Conservation (phyloP, 345 rosid genomes). For the Salix arbutifolia region DNA sequence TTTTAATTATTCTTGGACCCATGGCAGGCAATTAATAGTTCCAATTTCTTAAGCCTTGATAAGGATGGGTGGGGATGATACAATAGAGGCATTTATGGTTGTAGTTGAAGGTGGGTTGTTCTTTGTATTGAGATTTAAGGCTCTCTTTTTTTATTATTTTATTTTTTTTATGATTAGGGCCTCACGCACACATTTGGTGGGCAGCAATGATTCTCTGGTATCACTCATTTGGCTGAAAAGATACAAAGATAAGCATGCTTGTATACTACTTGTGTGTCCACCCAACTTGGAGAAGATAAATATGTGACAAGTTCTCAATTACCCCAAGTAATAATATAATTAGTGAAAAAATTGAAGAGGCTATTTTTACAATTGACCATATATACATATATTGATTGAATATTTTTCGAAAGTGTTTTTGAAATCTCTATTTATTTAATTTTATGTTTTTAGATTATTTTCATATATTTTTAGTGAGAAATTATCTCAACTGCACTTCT, state of each 20-base stretch:
- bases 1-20: background rate
- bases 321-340: background rate
- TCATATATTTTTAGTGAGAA: too few relatives aligned
- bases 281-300: background rate
- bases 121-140: background rate
- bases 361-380: too few relatives aligned
- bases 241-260: slow-evolving; percentile 4
- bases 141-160: background rate
- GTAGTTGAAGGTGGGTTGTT: slow-evolving; percentile 25
- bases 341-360: background rate
- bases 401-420: too few relatives aligned
- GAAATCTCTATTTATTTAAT: too few relatives aligned
- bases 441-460: too few relatives aligned
- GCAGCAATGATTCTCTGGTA: background rate
- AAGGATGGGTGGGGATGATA: slow-evolving; percentile 6
- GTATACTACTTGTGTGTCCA: background rate
- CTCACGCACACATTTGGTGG: background rate
- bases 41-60: slow-evolving; percentile 5
- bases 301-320: background rate
- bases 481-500: accelerated
- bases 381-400: too few relatives aligned
- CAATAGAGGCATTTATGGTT: slow-evolving; percentile 24
- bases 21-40: slow-evolving; percentile 19
- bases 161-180: background rate
- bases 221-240: background rate